Evolutionary conservation across 345 rosid species (phyloP).

Genomic region (Citrus hindsii): DNA sequence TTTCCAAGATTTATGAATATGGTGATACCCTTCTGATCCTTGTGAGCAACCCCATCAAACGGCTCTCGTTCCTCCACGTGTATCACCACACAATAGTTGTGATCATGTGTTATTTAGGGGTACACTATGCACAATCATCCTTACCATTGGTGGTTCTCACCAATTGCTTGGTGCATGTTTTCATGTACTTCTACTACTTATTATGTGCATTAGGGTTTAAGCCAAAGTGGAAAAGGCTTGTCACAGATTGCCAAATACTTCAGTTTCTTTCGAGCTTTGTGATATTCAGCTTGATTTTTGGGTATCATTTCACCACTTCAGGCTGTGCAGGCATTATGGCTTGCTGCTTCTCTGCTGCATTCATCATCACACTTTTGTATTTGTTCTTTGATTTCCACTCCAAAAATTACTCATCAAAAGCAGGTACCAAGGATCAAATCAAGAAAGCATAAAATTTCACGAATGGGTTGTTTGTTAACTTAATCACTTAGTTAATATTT

Average conservation of each 20-base stretch:
- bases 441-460: neutral
- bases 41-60: constrained; percentile 30
- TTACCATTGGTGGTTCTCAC: constrained; percentile 51
- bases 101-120: constrained; percentile 55
- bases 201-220: constrained; percentile 42
- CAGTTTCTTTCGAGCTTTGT: constrained; percentile 53
- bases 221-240: constrained; percentile 63
- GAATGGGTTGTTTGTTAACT: neutral
- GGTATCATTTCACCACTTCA: constrained; percentile 38
- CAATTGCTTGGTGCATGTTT: constrained; percentile 53
- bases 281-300: constrained; percentile 33
- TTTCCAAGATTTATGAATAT: constrained; percentile 59
- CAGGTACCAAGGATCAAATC: neutral
- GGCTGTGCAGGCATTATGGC: constrained; percentile 61
- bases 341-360: constrained; percentile 55
- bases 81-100: constrained; percentile 66
- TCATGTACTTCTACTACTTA: constrained; percentile 61
- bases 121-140: constrained; percentile 42
- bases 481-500: no score
- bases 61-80: constrained; percentile 68
- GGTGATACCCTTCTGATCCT: constrained; percentile 56
- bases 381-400: constrained; percentile 50
- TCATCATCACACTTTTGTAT: constrained; percentile 46
- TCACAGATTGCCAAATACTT: constrained; percentile 58
- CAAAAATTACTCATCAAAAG: constrained; percentile 34